These are phyloP conservation scores for Dimocarpus longan DNA, from an alignment of 345 rosid species.

Conservation along the genomic window DNA sequence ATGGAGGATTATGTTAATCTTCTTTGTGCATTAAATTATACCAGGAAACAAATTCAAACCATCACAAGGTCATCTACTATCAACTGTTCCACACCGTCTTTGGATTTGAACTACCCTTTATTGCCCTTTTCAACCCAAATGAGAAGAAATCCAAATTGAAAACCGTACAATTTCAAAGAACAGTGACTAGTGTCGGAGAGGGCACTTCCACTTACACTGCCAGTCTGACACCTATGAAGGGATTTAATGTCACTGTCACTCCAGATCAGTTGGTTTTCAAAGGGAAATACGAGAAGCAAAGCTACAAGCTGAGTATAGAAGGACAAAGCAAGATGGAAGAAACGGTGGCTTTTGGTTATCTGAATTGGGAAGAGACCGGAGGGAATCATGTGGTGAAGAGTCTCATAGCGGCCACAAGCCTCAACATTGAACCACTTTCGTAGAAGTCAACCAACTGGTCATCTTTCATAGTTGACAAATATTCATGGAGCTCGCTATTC, in stretches of 20 bases:
- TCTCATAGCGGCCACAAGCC: conserved; percentile 42
- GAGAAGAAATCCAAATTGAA: background rate
- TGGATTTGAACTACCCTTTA: conserved; percentile 61
- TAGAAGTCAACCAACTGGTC: background rate
- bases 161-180: conserved; percentile 37
- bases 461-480: background rate
- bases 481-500: no score
- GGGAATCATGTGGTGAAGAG: conserved; percentile 48
- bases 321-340: conserved; percentile 28
- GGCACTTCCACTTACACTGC: conserved; percentile 37
- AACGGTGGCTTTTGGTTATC: conserved; percentile 37
- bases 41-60: conserved; percentile 42
- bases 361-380: conserved; percentile 47
- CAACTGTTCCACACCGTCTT: conserved; percentile 43
- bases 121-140: conserved; percentile 34
- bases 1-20: conserved; percentile 44
- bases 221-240: conserved; percentile 29
- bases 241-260: conserved; percentile 33
- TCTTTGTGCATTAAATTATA: conserved; percentile 51
- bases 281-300: conserved; percentile 42
- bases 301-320: conserved; percentile 43
- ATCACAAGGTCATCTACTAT: conserved; percentile 45
- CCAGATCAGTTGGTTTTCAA: conserved; percentile 48
- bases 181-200: conserved; percentile 56
- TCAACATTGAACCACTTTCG: background rate